Evolutionary conservation across 2,329 filamentous ascomycete genomes (phyloP).

Genomic region (Diaporthe humulicola): DNA sequence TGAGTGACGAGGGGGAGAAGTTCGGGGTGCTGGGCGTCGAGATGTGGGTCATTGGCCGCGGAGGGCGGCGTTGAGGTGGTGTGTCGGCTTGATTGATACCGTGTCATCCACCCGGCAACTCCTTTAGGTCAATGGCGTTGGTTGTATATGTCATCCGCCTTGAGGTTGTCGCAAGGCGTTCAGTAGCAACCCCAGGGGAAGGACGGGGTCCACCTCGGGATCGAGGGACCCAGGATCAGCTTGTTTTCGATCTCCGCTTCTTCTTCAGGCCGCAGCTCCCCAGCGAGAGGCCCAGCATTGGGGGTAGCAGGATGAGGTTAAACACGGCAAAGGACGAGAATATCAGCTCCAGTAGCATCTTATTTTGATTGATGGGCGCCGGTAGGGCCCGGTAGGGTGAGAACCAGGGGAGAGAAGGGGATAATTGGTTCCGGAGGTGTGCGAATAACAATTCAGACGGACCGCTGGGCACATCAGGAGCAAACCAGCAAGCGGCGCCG

Average conservation of each 20-base stretch:
- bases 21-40: slow-evolving; percentile 94
- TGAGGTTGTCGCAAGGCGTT: background rate
- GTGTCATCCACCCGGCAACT: background rate
- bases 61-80: slow-evolving; percentile 32
- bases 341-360: slow-evolving; percentile 26
- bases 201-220: background rate
- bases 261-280: background rate
- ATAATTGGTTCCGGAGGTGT: background rate
- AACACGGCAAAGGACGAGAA: slow-evolving; percentile 30
- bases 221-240: background rate
- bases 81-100: background rate
- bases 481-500: background rate
- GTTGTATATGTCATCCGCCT: background rate
- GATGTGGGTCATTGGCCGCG: slow-evolving; percentile 86
- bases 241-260: background rate
- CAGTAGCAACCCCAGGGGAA: background rate
- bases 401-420: background rate
- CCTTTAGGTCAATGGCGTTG: background rate
- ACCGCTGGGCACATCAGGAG: slow-evolving; percentile 1
- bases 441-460: background rate
- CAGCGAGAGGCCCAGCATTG: slow-evolving; percentile 8
- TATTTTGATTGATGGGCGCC: background rate
- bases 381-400: background rate
- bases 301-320: slow-evolving; percentile 19
- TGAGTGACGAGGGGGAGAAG: slow-evolving; percentile 93